These are phyloP conservation scores for Fusarium anguioides DNA, from an alignment of 2,329 filamentous ascomycete genomes.

Conservation along the genomic window DNA sequence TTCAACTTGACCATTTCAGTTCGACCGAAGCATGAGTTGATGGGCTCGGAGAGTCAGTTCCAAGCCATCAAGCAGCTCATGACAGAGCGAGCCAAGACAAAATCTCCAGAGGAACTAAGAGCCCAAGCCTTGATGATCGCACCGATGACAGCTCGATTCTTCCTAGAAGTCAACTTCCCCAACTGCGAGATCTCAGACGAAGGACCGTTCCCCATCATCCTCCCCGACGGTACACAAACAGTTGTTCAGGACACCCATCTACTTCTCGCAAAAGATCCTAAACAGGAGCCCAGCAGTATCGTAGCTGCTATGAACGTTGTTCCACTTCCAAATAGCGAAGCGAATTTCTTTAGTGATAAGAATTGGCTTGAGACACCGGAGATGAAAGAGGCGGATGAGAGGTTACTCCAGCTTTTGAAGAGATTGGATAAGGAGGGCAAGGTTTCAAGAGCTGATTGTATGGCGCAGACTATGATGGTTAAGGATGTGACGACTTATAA, in stretches of 20 bases:
- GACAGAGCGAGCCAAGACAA: neutral
- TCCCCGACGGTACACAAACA: neutral
- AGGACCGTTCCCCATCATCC: neutral
- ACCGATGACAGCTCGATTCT: neutral
- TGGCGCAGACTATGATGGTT: neutral
- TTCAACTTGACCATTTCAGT: neutral
- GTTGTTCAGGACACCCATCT: neutral
- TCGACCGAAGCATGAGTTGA: neutral
- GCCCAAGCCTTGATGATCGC: neutral
- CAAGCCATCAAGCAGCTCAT: neutral
- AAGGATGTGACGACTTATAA: neutral
- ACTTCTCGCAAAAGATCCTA: neutral
- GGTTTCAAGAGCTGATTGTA: neutral
- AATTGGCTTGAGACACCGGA: neutral
- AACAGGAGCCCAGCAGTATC: neutral
- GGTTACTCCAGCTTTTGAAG: neutral
- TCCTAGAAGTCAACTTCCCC: neutral
- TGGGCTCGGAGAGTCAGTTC: slow-evolving; percentile 1
- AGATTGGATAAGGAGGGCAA: neutral
- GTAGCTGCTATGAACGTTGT: neutral
- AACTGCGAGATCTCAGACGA: neutral
- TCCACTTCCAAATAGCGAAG: neutral
- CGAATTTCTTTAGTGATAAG: neutral
- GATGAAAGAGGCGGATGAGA: slow-evolving; percentile 1
- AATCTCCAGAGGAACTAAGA: neutral